phyloP scores from a whole-genome alignment of 192 early-diverging fungal species.

The Entomortierella chlamydospora region DNA sequence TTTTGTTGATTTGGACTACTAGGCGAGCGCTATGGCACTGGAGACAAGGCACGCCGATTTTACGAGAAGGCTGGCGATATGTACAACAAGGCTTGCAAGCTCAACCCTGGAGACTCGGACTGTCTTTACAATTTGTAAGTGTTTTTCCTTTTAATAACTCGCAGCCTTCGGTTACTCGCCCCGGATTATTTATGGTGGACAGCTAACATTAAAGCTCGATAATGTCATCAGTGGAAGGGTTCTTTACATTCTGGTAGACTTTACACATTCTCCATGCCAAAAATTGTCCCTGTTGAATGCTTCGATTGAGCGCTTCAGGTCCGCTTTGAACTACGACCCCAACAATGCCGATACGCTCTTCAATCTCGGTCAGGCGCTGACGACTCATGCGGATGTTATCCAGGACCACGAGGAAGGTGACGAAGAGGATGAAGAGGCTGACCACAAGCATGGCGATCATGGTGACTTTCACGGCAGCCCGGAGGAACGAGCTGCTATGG shows the following conservation, averaged over 20 bases:
- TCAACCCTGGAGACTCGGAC: slow-evolving; percentile 67
- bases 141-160: slow-evolving; percentile 4
- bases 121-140: slow-evolving; percentile 76
- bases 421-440: slow-evolving; percentile 58
- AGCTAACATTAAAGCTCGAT: neutral
- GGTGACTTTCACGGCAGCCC: slow-evolving; percentile 57
- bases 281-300: slow-evolving; percentile 60
- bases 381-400: slow-evolving; percentile 65
- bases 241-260: slow-evolving; percentile 66
- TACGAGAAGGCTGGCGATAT: slow-evolving; percentile 75
- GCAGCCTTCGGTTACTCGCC: no score
- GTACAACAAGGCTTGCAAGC: slow-evolving; percentile 68
- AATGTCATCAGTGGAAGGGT: slow-evolving; percentile 61
- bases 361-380: slow-evolving; percentile 76
- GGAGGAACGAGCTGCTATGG: slow-evolving; percentile 54
- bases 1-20: neutral
- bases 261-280: slow-evolving; percentile 57
- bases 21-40: slow-evolving; percentile 76
- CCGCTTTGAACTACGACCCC: slow-evolving; percentile 56
- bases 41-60: slow-evolving; percentile 72
- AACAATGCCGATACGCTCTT: slow-evolving; percentile 73
- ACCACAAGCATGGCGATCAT: slow-evolving; percentile 59
- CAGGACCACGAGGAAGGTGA: slow-evolving; percentile 61
- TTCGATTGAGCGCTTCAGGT: slow-evolving; percentile 65
- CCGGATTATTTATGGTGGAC: no score